Conservation (phyloP, 2,329 filamentous ascomycete genomes). For the Helminthosporium solani region DNA sequence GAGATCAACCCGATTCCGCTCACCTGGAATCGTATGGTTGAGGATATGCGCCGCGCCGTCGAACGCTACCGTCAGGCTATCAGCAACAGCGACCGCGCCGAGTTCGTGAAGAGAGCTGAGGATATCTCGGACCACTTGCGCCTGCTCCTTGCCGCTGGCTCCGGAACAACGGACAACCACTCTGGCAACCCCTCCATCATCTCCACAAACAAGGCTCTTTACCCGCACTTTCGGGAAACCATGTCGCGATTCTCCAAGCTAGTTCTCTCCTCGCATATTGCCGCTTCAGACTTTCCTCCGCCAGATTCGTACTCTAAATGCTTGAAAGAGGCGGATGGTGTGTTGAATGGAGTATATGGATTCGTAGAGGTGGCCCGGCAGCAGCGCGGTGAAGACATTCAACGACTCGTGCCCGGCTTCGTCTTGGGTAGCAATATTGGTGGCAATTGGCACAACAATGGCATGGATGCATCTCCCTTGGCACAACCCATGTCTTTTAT, state of each 20-base stretch:
- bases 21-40: slow-evolving; percentile 85
- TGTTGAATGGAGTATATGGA: slow-evolving; percentile 88
- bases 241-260: slow-evolving; percentile 99
- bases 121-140: slow-evolving; percentile 97
- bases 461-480: slow-evolving; percentile 64
- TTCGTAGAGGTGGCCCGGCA: slow-evolving; percentile 95
- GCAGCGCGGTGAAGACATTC: slow-evolving; percentile 89
- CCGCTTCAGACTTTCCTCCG: slow-evolving; percentile 91
- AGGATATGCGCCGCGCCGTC: slow-evolving; percentile 89
- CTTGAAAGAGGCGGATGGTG: slow-evolving; percentile 93
- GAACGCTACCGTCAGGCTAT: slow-evolving; percentile 91
- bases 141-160: slow-evolving; percentile 89
- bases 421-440: slow-evolving; percentile 80
- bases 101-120: slow-evolving; percentile 92
- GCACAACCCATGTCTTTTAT: slow-evolving; percentile 69
- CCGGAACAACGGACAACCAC: slow-evolving; percentile 96
- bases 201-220: slow-evolving; percentile 93
- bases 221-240: slow-evolving; percentile 97
- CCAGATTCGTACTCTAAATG: slow-evolving; percentile 94
- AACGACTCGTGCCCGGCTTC: slow-evolving; percentile 90
- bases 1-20: slow-evolving; percentile 77
- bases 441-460: slow-evolving; percentile 80
- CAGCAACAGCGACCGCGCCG: slow-evolving; percentile 75
- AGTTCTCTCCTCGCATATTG: slow-evolving; percentile 96
- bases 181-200: slow-evolving; percentile 99